Percentiles rank a stretch among this genome's conserved stretches.
Evolutionary conservation across 1,284 basidiomycete genomes (phyloP).

Genomic region (Malassezia yamatoensis): DNA sequence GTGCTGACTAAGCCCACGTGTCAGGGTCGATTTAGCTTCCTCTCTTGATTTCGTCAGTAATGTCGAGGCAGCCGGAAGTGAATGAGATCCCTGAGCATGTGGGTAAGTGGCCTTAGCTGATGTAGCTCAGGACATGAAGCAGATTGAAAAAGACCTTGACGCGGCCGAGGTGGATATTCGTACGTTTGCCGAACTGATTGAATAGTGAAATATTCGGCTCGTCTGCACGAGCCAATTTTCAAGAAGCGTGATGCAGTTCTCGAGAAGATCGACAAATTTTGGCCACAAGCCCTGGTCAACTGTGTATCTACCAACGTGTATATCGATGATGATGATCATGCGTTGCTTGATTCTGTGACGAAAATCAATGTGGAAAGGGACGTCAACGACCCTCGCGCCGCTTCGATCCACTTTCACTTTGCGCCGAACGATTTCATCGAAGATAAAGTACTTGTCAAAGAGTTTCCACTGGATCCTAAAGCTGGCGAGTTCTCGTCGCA

Average conservation of each 20-base stretch:
- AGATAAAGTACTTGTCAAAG: slow-evolving; percentile 36
- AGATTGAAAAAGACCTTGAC: slow-evolving; percentile 29
- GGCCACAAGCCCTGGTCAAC: slow-evolving; percentile 41
- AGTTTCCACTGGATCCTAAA: slow-evolving; percentile 31
- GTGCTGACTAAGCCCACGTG: slow-evolving; percentile 3
- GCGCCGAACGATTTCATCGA: slow-evolving; percentile 37
- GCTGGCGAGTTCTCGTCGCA: slow-evolving; percentile 29
- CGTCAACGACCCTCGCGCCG: slow-evolving; percentile 34
- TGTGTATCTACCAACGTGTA: slow-evolving; percentile 41
- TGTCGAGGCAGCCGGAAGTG: slow-evolving; percentile 17
- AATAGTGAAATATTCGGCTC: slow-evolving; percentile 31
- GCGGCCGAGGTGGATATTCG: slow-evolving; percentile 28
- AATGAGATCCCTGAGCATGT: slow-evolving; percentile 9
- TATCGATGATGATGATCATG: slow-evolving; percentile 43
- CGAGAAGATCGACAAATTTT: slow-evolving; percentile 34
- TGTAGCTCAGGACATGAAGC: slow-evolving; percentile 23
- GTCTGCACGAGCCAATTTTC: slow-evolving; percentile 37
- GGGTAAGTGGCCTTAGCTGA: neutral
- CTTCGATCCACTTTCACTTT: slow-evolving; percentile 37
- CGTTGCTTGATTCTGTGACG: slow-evolving; percentile 33
- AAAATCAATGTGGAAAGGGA: slow-evolving; percentile 33
- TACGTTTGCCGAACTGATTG: neutral
- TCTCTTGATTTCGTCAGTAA: slow-evolving; percentile 8
- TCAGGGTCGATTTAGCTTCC: neutral
- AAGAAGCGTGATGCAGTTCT: slow-evolving; percentile 37